Evolutionary conservation across 352 stramenopile species (phyloP).

Genomic region (Globisporangium canariense): DNA sequence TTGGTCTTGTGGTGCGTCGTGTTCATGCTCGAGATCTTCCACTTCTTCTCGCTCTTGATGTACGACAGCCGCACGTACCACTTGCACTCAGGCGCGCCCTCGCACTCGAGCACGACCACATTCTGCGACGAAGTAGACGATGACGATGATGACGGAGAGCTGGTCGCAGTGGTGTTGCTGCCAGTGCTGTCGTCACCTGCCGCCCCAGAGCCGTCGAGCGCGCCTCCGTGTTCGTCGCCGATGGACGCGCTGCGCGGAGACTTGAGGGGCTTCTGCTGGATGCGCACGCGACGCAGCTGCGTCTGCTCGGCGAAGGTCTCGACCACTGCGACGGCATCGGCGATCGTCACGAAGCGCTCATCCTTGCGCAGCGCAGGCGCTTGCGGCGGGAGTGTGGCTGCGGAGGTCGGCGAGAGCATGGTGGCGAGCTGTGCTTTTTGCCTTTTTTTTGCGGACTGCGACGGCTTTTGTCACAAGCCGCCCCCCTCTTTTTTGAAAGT

Average conservation of each 20-base stretch:
- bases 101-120: constrained; percentile 57
- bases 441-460: constrained; percentile 17
- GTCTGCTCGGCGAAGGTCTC: constrained; percentile 52
- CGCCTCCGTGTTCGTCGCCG: constrained; percentile 7
- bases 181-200: not conserved
- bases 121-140: constrained; percentile 24
- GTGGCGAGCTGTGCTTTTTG: not conserved
- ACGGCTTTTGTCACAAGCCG: constrained; percentile 44
- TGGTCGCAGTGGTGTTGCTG: not conserved
- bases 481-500: no score
- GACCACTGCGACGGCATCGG: constrained; percentile 58
- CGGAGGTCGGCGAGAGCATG: not conserved
- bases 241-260: constrained; percentile 5
- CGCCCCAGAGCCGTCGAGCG: not conserved
- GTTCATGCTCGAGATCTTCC: constrained; percentile 77
- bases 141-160: not conserved
- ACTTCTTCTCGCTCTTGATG: constrained; percentile 62
- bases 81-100: constrained; percentile 62
- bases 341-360: constrained; percentile 56
- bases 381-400: not conserved
- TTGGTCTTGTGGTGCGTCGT: constrained; percentile 58
- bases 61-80: constrained; percentile 71
- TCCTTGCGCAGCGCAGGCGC: constrained; percentile 43
- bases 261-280: constrained; percentile 34
- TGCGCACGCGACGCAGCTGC: constrained; percentile 48